Evolutionary conservation across 73 alveolate species (phyloP).

Genomic region (Breviolum minutum): DNA sequence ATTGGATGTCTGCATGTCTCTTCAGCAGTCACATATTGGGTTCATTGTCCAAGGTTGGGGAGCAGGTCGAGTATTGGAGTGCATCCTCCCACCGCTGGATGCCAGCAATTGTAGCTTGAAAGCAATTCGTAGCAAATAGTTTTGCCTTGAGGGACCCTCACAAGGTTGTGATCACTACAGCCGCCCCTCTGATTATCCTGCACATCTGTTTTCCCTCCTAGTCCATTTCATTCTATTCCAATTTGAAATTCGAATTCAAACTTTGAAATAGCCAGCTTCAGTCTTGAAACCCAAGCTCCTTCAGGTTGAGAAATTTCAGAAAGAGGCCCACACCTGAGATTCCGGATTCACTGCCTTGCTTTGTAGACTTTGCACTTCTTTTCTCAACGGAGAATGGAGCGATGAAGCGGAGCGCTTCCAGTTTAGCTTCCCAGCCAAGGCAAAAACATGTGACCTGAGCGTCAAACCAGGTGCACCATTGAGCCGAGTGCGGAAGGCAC

Average conservation of each 20-base stretch:
- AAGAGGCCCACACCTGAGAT: conserved; percentile 1
- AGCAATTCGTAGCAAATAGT: not conserved
- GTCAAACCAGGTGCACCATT: conserved; percentile 87
- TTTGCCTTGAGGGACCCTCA: not conserved
- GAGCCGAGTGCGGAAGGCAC: conserved; percentile 76
- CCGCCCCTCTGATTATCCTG: too few species aligned
- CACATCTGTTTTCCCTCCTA: not conserved
- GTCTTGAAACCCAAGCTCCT: not conserved
- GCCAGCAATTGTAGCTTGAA: conserved; percentile 60
- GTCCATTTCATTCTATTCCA: not conserved
- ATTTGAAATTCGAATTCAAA: not conserved
- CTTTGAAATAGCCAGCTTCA: not conserved
- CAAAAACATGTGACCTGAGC: conserved; percentile 65
- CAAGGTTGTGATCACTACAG: too few species aligned
- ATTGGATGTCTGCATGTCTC: not conserved
- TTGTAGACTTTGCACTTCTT: too few species aligned
- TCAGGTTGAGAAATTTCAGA: not conserved
- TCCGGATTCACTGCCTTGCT: not conserved
- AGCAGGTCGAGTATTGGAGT: conserved; percentile 87
- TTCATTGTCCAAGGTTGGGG: conserved; percentile 17
- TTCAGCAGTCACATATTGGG: not conserved
- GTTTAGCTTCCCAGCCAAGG: not conserved
- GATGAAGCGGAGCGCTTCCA: not conserved
- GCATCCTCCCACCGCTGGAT: conserved; percentile 76
- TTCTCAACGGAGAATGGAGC: not conserved